phyloP scores from a whole-genome alignment of 257 asterid species.

The Voacanga thouarsii region DNA sequence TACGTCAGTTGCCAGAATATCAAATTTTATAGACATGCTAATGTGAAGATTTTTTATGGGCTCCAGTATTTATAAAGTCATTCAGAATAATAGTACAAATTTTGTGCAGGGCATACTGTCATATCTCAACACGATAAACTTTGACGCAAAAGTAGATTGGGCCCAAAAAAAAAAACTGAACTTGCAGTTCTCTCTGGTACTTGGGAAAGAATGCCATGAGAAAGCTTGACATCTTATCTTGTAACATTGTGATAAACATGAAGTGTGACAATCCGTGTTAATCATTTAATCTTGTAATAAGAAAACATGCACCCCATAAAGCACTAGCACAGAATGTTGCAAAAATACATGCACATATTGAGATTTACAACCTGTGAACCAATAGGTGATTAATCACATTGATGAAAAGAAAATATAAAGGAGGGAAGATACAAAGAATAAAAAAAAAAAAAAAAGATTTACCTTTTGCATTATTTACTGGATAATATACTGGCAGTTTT shows the following conservation, averaged over 20 bases:
- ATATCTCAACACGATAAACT: no score
- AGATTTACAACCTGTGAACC: not conserved
- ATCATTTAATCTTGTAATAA: not conserved
- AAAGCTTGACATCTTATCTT: no score
- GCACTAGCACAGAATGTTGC: not conserved
- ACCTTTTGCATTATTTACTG: slow-evolving; percentile 53
- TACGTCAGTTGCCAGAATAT: not conserved
- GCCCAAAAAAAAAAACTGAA: no score
- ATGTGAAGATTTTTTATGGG: not conserved
- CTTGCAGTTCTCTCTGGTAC: no score
- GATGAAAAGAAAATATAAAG: not conserved
- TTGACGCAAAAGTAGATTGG: no score
- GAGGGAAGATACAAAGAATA: not conserved
- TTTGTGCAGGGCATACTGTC: not conserved
- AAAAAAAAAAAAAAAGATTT: slow-evolving; percentile 12
- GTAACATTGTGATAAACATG: not conserved
- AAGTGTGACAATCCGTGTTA: not conserved
- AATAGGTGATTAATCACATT: not conserved
- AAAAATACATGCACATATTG: not conserved
- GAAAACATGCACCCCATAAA: not conserved
- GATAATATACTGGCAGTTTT: slow-evolving; percentile 68
- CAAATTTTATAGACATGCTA: not conserved
- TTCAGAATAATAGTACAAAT: not conserved
- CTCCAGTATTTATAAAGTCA: not conserved
- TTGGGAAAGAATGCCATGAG: no score